These are phyloP conservation scores for Melanopsichium pennsylvanicum DNA, from an alignment of 1,284 basidiomycete species.

Conservation along the genomic window DNA sequence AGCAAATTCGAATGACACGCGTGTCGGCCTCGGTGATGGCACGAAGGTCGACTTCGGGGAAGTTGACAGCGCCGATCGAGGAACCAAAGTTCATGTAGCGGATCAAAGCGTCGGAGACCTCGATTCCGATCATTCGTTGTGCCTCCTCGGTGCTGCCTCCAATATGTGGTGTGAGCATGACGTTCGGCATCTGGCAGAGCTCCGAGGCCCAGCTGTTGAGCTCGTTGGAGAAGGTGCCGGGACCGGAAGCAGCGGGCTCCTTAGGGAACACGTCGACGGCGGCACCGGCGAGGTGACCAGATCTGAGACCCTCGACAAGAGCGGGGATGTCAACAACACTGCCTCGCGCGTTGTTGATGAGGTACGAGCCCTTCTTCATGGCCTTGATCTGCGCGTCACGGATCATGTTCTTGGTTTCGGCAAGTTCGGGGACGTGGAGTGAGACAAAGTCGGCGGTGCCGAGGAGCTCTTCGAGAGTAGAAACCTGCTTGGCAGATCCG, in stretches of 20 bases:
- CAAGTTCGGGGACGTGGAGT: conserved; percentile 93
- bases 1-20: conserved; percentile 86
- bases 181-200: conserved; percentile 57
- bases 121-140: conserved; percentile 94
- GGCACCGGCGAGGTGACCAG: conserved; percentile 87
- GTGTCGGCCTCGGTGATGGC: conserved; percentile 81
- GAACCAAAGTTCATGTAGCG: conserved; percentile 92
- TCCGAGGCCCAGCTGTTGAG: conserved; percentile 60
- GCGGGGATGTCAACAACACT: conserved; percentile 94
- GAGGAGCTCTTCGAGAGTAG: conserved; percentile 81
- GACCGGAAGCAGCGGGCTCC: conserved; percentile 90
- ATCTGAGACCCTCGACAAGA: conserved; percentile 81
- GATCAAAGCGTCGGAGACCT: conserved; percentile 84
- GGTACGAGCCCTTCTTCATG: conserved; percentile 95
- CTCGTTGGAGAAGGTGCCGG: conserved; percentile 72
- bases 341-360: conserved; percentile 98
- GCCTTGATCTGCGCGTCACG: conserved; percentile 76
- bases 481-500: conserved; percentile 88
- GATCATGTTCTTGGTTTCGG: conserved; percentile 96
- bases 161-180: conserved; percentile 78
- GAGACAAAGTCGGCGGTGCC: conserved; percentile 88
- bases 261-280: conserved; percentile 94
- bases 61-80: conserved; percentile 92
- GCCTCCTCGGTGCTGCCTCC: conserved; percentile 99
- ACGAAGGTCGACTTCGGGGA: conserved; percentile 97